A percentile compares a stretch with the other conserved stretches of the same genome.
Evolutionary conservation across 1,139 yeast genomes (phyloP).

Genomic region (Geotrichum europaeum): DNA sequence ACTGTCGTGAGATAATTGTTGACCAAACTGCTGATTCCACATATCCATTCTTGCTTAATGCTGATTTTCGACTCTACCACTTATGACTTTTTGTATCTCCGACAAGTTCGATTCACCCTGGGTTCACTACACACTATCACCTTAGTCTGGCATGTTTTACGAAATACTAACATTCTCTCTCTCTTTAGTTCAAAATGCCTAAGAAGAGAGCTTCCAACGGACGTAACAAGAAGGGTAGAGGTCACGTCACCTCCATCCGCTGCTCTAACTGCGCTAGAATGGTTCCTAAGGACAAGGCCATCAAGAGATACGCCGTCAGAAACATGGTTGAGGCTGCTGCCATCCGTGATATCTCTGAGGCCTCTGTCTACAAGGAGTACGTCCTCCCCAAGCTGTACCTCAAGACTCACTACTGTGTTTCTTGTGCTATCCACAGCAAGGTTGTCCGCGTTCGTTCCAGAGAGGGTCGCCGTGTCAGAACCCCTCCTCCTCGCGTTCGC

Average conservation of each 20-base stretch:
- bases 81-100: background rate
- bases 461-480: conserved; percentile 96
- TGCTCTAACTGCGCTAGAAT: conserved; percentile 99
- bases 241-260: conserved; percentile 99
- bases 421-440: conserved; percentile 99
- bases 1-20: background rate
- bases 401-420: conserved; percentile 99
- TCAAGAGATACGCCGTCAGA: conserved; percentile 99
- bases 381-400: conserved; percentile 99
- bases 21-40: background rate
- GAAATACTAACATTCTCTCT: background rate
- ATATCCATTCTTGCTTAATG: background rate
- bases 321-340: conserved; percentile 99
- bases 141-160: background rate
- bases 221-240: conserved; percentile 99
- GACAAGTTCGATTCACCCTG: background rate
- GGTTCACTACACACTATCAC: background rate
- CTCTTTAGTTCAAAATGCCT: conserved; percentile 63
- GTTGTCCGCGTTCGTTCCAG: conserved; percentile 99
- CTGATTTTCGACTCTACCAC: background rate
- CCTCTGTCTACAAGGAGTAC: conserved; percentile 98
- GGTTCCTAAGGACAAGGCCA: conserved; percentile 99
- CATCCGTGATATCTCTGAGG: conserved; percentile 99
- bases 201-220: conserved; percentile 99
- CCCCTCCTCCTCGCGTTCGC: conserved; percentile 99